Conservation (phyloP, 192 early-diverging fungal genomes). For the Ambispora gerdemannii region DNA sequence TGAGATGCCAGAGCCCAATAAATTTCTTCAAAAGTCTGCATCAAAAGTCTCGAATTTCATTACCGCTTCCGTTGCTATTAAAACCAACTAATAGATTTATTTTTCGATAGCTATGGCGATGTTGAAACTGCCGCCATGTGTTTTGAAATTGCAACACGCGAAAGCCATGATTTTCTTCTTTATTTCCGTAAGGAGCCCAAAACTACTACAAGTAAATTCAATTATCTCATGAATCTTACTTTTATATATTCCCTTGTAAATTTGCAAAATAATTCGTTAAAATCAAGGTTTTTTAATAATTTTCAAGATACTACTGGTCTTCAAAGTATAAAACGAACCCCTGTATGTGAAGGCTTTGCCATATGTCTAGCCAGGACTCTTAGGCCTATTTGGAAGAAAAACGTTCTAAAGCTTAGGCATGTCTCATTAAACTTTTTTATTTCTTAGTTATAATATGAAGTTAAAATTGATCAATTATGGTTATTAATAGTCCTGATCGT, state of each 20-base stretch:
- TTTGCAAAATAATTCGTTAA: too few relatives aligned
- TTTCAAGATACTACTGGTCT: too few relatives aligned
- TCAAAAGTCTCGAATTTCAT: not conserved
- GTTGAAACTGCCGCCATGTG: conserved; percentile 22
- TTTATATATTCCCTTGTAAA: too few relatives aligned
- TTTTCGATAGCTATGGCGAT: conserved; percentile 11
- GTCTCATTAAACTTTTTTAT: not conserved
- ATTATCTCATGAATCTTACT: too few relatives aligned
- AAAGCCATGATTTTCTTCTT: conserved; percentile 7
- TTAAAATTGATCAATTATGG: too few relatives aligned
- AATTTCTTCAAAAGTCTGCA: not conserved
- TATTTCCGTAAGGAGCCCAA: not conserved
- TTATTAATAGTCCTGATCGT: conserved; percentile 7
- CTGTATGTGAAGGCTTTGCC: conserved; percentile 21
- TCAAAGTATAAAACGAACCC: not conserved
- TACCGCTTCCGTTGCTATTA: not conserved
- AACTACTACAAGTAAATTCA: not conserved
- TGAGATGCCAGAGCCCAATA: not conserved
- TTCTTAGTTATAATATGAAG: too few relatives aligned
- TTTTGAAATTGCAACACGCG: not conserved
- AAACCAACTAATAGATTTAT: not conserved
- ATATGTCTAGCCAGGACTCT: conserved; percentile 24
- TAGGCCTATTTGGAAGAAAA: conserved; percentile 24
- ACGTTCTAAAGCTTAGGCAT: conserved; percentile 11
- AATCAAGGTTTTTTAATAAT: too few relatives aligned